These are phyloP conservation scores for Tetrastigma voinierianum DNA, from an alignment of 164 flowering plant species.

Conservation along the genomic window DNA sequence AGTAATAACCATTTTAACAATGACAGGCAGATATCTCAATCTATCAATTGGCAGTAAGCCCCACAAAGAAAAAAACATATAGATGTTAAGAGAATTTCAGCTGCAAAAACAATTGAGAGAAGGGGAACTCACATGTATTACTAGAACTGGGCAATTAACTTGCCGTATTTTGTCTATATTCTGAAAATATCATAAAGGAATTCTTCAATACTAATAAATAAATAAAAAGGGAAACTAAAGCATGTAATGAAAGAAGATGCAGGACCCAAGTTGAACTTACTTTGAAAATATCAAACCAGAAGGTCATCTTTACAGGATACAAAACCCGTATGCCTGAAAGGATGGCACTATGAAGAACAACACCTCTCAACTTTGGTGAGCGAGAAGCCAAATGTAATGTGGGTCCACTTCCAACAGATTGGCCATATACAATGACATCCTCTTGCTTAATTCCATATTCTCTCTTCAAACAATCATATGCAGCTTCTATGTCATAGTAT, in stretches of 20 bases:
- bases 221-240: slow-evolving; percentile 3
- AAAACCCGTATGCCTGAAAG: slow-evolving; percentile 89
- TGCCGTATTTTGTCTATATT: slow-evolving; percentile 89
- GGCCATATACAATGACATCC: slow-evolving; percentile 85
- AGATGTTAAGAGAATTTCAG: too few relatives aligned
- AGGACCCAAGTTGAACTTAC: slow-evolving; percentile 34
- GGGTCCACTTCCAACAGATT: slow-evolving; percentile 97
- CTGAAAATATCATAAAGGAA: slow-evolving; percentile 38
- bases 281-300: slow-evolving; percentile 96
- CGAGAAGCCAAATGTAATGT: slow-evolving; percentile 82
- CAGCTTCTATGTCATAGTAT: slow-evolving; percentile 90
- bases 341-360: slow-evolving; percentile 92
- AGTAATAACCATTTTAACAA: too few relatives aligned
- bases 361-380: slow-evolving; percentile 57
- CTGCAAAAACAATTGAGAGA: not conserved
- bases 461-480: slow-evolving; percentile 77
- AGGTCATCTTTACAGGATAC: slow-evolving; percentile 85
- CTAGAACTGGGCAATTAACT: slow-evolving; percentile 81
- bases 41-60: too few relatives aligned
- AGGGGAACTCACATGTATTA: slow-evolving; percentile 80
- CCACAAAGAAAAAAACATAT: too few relatives aligned
- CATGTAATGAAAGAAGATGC: not conserved
- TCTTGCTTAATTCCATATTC: slow-evolving; percentile 76
- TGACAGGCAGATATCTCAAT: too few relatives aligned
- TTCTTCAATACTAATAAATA: slow-evolving; percentile 8